Conservation (phyloP, 148 eudicot genomes). For the Chenopodium suecicum region DNA sequence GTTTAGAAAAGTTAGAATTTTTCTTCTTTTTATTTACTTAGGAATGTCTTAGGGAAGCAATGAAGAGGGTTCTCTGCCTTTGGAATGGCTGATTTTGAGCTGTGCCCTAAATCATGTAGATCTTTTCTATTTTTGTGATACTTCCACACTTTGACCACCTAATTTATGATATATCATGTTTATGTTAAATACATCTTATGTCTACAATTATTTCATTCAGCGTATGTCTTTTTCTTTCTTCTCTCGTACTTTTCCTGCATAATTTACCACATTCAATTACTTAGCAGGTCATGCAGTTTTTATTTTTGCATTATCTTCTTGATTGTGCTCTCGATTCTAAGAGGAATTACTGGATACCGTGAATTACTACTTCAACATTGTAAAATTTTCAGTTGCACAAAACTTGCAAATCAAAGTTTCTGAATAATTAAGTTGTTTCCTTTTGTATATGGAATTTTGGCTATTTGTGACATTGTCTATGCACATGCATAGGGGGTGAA, state of each 20-base stretch:
- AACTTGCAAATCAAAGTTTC: too few species aligned
- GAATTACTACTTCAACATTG: too few species aligned
- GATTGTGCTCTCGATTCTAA: too few species aligned
- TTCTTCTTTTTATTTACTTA: not conserved
- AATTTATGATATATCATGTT: slow-evolving; percentile 21
- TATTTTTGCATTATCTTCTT: too few species aligned
- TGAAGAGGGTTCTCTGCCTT: slow-evolving; percentile 27
- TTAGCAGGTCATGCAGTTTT: not conserved
- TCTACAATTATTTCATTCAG: not conserved
- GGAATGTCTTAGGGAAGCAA: slow-evolving; percentile 34
- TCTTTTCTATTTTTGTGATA: slow-evolving; percentile 7
- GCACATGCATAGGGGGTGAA: too few species aligned
- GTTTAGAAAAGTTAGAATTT: slow-evolving; percentile 12
- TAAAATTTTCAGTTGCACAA: too few species aligned
- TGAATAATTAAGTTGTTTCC: too few species aligned
- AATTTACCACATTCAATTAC: not conserved
- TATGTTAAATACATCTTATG: not conserved
- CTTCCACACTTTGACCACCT: not conserved
- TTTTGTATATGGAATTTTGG: too few species aligned
- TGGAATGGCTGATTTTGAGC: slow-evolving; percentile 42
- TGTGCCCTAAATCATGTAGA: slow-evolving; percentile 34
- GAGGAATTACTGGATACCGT: too few species aligned
- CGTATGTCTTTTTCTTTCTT: not conserved
- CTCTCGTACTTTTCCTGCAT: not conserved
- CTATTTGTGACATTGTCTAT: too few species aligned